Base-by-base conservation (phyloP, 345 rosid genomes). In the Excoecaria agallocha region DNA sequence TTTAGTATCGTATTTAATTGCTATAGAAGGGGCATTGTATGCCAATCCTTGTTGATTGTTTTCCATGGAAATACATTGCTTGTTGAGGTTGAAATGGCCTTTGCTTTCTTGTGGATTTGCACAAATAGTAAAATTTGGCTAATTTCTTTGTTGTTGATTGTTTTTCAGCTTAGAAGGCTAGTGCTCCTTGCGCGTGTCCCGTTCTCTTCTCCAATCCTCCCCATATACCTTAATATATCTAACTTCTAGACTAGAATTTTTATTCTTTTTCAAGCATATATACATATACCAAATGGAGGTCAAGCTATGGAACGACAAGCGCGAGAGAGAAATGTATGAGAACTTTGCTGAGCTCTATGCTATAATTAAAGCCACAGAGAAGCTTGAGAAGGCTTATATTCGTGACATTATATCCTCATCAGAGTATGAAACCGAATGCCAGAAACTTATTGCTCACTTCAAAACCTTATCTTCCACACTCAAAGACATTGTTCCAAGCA, bases 321-420 rank as follows among this genome's bases (percentile, higher is more conserved):
- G 96, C 0, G 97, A 93, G 80, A 85, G 99, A 82, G 99, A 93
- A 74, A 91, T 93, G 98, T 91, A 90, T 41, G 99, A 93, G 77
- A 95, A 93, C 69, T 95, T 95, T 74, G 94, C 97, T 0, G 98
- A 93, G 91, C 91, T 95, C 10, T 95, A 85, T 50, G 99, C 99
- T 20, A 95, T 95, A 64, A 90, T 95, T 76, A 92, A 91, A 75
- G 97, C 97, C 65, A 93, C 97, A 0, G 97, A 95, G 89, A 95
- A 95, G 91, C 94, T 95, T 37, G 99, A 93, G 70, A 93, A 93
- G 76, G 96, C 93, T 0, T 95, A 95, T 46, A 80, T 95, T 54
- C 96, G 97, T 13, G 99, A 93, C 74, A 80, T 93, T 6, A 80
- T 95, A 46, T 56, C 91, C 9, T 89, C 99, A 5, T 83, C 89